Evolutionary conservation across 768 basidiomycete genomes (phyloP).

Genomic region (Gymnopilus junonius): DNA sequence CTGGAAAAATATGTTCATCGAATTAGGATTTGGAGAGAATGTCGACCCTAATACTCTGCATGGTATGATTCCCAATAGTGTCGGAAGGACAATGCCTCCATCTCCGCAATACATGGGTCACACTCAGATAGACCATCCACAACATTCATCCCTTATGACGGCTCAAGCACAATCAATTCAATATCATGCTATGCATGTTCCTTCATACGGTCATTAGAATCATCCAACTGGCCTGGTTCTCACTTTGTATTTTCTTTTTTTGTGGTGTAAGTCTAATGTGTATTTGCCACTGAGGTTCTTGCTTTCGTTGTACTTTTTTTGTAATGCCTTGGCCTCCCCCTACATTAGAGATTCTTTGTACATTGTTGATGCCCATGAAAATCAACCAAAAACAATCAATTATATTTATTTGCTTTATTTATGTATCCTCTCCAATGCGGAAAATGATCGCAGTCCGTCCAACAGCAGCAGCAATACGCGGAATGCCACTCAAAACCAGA

Average conservation of each 20-base stretch:
- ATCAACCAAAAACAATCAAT: background rate
- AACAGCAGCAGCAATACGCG: constrained; percentile 69
- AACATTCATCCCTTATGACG: background rate
- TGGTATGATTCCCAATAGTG: constrained; percentile 21
- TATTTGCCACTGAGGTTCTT: background rate
- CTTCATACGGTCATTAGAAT: constrained; percentile 34
- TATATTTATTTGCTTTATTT: constrained; percentile 15
- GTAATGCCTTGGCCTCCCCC: background rate
- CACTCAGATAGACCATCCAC: constrained; percentile 20
- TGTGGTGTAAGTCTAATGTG: constrained; percentile 6
- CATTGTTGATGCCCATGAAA: background rate
- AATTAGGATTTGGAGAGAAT: constrained; percentile 68
- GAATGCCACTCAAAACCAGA: constrained; percentile 60
- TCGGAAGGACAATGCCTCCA: constrained; percentile 22
- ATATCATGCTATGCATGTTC: constrained; percentile 25
- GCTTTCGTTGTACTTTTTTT: constrained; percentile 1
- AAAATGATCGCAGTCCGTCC: constrained; percentile 64
- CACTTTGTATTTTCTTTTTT: background rate
- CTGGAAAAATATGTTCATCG: constrained; percentile 76
- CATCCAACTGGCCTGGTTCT: constrained; percentile 5
- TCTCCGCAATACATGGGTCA: constrained; percentile 32
- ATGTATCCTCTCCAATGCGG: constrained; percentile 64
- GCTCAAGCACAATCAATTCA: constrained; percentile 10
- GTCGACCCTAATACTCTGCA: constrained; percentile 34
- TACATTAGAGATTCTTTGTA: background rate